Conservation (phyloP, 306 rosid species). For the Vigna mungo region DNA sequence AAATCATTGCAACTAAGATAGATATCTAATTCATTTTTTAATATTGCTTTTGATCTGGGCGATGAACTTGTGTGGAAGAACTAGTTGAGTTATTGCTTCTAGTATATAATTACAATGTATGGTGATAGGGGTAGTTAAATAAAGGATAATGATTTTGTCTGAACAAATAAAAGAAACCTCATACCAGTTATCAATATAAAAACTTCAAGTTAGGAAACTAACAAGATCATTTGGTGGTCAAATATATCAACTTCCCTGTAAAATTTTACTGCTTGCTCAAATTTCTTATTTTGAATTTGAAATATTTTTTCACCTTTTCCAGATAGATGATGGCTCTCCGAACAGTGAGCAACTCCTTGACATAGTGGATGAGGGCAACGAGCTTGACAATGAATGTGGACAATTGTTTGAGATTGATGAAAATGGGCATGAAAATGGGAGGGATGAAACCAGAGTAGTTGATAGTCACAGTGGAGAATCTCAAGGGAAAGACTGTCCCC, state of each 20-base stretch:
- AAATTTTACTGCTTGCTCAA: slow-evolving; percentile 31
- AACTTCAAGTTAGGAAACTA: slow-evolving; percentile 14
- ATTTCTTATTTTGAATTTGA: slow-evolving; percentile 39
- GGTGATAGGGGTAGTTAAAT: slow-evolving; percentile 9
- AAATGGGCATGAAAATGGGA: slow-evolving; percentile 60
- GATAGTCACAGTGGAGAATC: slow-evolving; percentile 63
- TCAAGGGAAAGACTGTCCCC: slow-evolving; percentile 61
- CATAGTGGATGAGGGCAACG: slow-evolving; percentile 64
- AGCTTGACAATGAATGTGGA: slow-evolving; percentile 70
- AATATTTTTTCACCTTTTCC: slow-evolving; percentile 43
- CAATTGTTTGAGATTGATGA: slow-evolving; percentile 69
- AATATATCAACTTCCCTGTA: slow-evolving; percentile 17
- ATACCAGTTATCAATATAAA: neutral
- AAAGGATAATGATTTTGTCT: slow-evolving; percentile 19
- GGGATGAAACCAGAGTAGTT: slow-evolving; percentile 57
- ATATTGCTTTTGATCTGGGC: slow-evolving; percentile 22
- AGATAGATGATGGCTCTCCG: slow-evolving; percentile 80
- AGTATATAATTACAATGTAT: slow-evolving; percentile 11
- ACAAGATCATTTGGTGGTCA: slow-evolving; percentile 16
- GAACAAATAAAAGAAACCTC: slow-evolving; percentile 29
- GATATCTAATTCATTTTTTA: slow-evolving; percentile 4
- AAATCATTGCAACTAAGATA: slow-evolving; percentile 23
- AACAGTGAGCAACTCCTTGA: slow-evolving; percentile 67
- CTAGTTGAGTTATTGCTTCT: slow-evolving; percentile 21
- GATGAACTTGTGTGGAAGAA: slow-evolving; percentile 6